These are phyloP conservation scores for Colletotrichum tropicicola DNA, from an alignment of 2,329 filamentous ascomycete genomes.

Conservation along the genomic window DNA sequence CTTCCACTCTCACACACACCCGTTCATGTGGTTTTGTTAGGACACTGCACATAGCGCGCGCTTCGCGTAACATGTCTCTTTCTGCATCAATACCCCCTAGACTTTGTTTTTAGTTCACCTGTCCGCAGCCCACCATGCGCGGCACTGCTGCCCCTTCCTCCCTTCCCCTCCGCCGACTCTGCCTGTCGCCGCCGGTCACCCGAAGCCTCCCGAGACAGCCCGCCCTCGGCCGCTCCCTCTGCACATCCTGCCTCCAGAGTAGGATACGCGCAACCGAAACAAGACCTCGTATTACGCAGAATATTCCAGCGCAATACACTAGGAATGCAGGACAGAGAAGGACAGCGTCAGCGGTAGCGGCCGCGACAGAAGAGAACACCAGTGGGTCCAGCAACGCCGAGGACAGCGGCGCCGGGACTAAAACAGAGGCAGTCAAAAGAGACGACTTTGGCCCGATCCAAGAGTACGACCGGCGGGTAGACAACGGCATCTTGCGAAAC, in stretches of 20 bases:
- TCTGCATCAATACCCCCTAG: constrained; percentile 11
- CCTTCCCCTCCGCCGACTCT: constrained; percentile 15
- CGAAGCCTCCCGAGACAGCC: constrained; percentile 10
- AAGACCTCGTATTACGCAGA: not conserved
- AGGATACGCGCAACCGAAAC: not conserved
- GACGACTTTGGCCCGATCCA: constrained; percentile 75
- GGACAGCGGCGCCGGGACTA: not conserved
- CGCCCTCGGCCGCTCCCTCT: constrained; percentile 1
- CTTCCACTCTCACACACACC: not conserved
- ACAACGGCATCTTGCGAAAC: constrained; percentile 77
- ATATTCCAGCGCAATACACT: not conserved
- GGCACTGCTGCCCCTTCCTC: not conserved
- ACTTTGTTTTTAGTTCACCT: constrained; percentile 2
- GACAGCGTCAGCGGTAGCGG: constrained; percentile 24
- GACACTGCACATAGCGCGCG: constrained; percentile 18
- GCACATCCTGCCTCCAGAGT: not conserved
- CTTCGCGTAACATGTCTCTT: constrained; percentile 19
- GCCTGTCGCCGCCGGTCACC: constrained; percentile 2
- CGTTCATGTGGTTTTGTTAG: not conserved
- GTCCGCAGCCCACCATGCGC: constrained; percentile 16
- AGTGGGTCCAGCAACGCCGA: not conserved
- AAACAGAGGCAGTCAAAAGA: constrained; percentile 3
- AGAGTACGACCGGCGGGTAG: constrained; percentile 88
- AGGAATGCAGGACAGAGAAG: constrained; percentile 11
- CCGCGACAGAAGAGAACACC: constrained; percentile 14